phyloP scores from a whole-genome alignment of 2,329 filamentous ascomycete species.

The Epichloe aotearoae region DNA sequence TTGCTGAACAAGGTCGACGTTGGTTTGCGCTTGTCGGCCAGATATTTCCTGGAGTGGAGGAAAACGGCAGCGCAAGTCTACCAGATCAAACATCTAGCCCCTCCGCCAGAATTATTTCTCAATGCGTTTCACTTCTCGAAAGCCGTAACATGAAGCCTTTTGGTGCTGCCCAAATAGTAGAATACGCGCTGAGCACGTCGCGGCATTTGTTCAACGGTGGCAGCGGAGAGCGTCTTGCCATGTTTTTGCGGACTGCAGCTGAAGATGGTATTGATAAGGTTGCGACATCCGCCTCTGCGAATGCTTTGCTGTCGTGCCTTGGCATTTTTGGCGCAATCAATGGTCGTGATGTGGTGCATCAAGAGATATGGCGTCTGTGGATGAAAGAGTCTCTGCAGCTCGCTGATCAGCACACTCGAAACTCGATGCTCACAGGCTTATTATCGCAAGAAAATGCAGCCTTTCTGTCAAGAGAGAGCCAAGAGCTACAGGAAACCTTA shows the following conservation, averaged over 20 bases:
- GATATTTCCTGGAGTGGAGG: slow-evolving; percentile 24
- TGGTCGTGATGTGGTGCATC: slow-evolving; percentile 24
- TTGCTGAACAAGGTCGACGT: slow-evolving; percentile 52
- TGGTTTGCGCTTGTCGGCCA: slow-evolving; percentile 49
- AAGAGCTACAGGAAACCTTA: slow-evolving; percentile 34
- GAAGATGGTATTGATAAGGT: slow-evolving; percentile 42
- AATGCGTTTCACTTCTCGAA: slow-evolving; percentile 29
- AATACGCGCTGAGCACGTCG: slow-evolving; percentile 22
- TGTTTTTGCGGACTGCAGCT: slow-evolving; percentile 36
- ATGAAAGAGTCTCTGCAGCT: slow-evolving; percentile 27
- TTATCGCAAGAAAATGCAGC: slow-evolving; percentile 31
- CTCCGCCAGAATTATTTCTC: slow-evolving; percentile 18
- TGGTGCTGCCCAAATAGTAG: slow-evolving; percentile 36
- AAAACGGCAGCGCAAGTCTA: slow-evolving; percentile 6
- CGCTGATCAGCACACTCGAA: slow-evolving; percentile 10
- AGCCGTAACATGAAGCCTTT: slow-evolving; percentile 44
- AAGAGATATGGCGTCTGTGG: slow-evolving; percentile 31
- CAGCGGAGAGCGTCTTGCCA: slow-evolving; percentile 22
- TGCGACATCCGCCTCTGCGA: slow-evolving; percentile 54
- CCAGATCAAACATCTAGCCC: slow-evolving; percentile 19
- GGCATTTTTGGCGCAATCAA: slow-evolving; percentile 38
- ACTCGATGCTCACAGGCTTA: slow-evolving; percentile 28
- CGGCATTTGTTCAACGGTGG: slow-evolving; percentile 27
- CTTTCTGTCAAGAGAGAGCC: slow-evolving; percentile 23
- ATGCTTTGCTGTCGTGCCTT: slow-evolving; percentile 53